Percentiles rank a stretch among this genome's conserved stretches.
phyloP scores from a whole-genome alignment of 2,329 filamentous ascomycete genomes.

The Fusarium napiforme region DNA sequence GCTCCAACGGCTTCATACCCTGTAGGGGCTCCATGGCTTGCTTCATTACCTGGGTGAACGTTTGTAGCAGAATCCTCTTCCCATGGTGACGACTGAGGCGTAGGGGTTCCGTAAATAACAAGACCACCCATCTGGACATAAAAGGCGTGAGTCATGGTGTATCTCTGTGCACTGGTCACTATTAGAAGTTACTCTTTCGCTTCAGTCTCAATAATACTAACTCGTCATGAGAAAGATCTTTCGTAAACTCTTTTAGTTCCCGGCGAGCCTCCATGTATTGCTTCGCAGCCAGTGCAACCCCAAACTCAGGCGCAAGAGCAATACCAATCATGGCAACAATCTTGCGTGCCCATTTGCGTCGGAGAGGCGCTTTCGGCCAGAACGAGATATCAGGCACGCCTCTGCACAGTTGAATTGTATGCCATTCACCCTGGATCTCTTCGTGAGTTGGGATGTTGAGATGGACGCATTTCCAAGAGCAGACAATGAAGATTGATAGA shows the following conservation, averaged over 20 bases:
- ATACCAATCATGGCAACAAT: too few relatives aligned
- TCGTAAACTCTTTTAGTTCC: fast-evolving
- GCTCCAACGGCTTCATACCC: not conserved
- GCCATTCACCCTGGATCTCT: not conserved
- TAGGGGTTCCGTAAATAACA: not conserved
- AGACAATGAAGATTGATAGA: not conserved
- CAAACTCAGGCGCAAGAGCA: fast-evolving
- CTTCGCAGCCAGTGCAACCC: fast-evolving
- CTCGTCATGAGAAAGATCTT: too few relatives aligned
- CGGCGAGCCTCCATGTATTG: fast-evolving
- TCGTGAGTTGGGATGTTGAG: not conserved
- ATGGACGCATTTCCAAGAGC: not conserved
- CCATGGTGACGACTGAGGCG: too few relatives aligned
- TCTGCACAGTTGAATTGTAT: fast-evolving
- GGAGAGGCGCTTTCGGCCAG: fast-evolving
- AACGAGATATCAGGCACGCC: fast-evolving
- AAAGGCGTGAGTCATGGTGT: not conserved
- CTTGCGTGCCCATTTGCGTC: not conserved
- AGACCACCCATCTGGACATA: not conserved
- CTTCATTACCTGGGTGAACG: not conserved
- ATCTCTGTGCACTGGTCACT: too few relatives aligned
- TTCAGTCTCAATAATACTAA: too few relatives aligned
- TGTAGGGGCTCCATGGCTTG: too few relatives aligned
- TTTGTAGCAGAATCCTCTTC: not conserved
- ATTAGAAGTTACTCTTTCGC: too few relatives aligned